Conservation (phyloP, 441 rosid genomes). For the Erodium chrysanthum region DNA sequence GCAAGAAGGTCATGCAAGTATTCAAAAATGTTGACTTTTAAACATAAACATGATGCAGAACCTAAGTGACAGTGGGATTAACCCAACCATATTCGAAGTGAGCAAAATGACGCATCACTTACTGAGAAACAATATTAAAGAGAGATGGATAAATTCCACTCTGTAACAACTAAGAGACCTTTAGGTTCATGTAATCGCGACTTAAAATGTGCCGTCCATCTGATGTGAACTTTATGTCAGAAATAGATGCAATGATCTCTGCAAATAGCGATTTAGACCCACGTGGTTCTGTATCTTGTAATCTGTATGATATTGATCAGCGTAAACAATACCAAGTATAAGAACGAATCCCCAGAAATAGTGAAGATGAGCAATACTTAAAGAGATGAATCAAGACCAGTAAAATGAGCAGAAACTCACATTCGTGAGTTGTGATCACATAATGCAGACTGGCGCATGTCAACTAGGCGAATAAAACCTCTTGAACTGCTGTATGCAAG, state of each 20-base stretch:
- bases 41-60: too few relatives aligned
- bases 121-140: slow-evolving; percentile 12
- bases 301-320: slow-evolving; percentile 37
- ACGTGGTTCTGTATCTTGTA: slow-evolving; percentile 40
- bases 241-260: slow-evolving; percentile 54
- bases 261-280: slow-evolving; percentile 54
- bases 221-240: slow-evolving; percentile 52
- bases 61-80: not conserved
- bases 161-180: slow-evolving; percentile 30
- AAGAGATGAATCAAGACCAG: slow-evolving; percentile 4
- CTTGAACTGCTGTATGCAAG: slow-evolving; percentile 70
- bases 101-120: not conserved
- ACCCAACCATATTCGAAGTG: not conserved
- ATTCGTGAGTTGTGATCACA: slow-evolving; percentile 47
- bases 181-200: slow-evolving; percentile 60
- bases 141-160: not conserved
- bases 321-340: slow-evolving; percentile 18
- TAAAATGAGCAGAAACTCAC: slow-evolving; percentile 31
- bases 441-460: slow-evolving; percentile 65
- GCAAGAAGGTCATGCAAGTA: not conserved
- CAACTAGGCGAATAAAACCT: slow-evolving; percentile 54
- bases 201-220: slow-evolving; percentile 53
- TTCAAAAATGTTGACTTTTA: not conserved
- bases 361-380: not conserved
- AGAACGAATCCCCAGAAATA: slow-evolving; percentile 9